A percentile compares a stretch with the other conserved stretches of the same genome.
Conservation (phyloP, 164 flowering plant genomes). For the Vitis labrusca region DNA sequence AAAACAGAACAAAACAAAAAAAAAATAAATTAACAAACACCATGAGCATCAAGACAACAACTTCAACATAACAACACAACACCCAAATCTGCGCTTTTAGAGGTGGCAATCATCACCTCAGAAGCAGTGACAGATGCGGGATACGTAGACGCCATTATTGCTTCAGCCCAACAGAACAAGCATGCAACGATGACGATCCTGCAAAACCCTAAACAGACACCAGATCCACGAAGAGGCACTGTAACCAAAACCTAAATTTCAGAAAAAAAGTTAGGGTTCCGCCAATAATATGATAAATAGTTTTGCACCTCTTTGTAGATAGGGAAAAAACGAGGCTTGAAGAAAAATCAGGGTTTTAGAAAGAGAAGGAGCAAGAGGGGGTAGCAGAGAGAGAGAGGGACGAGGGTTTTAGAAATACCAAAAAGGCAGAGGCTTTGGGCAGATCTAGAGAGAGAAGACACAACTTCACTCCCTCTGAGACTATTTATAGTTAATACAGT, state of each 20-base stretch:
- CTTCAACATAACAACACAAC: neutral
- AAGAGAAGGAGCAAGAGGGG: no score
- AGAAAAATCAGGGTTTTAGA: no score
- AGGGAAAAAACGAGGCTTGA: no score
- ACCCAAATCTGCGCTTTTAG: neutral
- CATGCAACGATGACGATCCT: slow-evolving; percentile 4
- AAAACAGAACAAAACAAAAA: neutral
- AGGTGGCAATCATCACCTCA: slow-evolving; percentile 14
- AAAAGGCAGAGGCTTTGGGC: no score
- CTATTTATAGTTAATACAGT: no score
- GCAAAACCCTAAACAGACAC: neutral
- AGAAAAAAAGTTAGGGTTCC: neutral
- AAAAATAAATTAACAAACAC: neutral
- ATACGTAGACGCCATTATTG: slow-evolving; percentile 22
- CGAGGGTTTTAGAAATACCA: no score
- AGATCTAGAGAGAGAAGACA: no score
- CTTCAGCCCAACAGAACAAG: slow-evolving; percentile 4
- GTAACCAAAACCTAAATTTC: slow-evolving; percentile 1
- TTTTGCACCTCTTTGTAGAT: no score
- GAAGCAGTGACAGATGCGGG: slow-evolving; percentile 25
- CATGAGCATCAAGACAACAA: neutral
- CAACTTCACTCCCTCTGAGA: no score
- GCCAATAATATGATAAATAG: no score
- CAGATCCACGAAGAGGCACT: slow-evolving; percentile 4
- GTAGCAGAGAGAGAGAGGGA: no score